Percentiles rank a stretch among this genome's conserved stretches.
These are phyloP conservation scores for Emiliania huxleyi DNA, from an alignment of 78 protist genomes.

Conservation along the genomic window DNA sequence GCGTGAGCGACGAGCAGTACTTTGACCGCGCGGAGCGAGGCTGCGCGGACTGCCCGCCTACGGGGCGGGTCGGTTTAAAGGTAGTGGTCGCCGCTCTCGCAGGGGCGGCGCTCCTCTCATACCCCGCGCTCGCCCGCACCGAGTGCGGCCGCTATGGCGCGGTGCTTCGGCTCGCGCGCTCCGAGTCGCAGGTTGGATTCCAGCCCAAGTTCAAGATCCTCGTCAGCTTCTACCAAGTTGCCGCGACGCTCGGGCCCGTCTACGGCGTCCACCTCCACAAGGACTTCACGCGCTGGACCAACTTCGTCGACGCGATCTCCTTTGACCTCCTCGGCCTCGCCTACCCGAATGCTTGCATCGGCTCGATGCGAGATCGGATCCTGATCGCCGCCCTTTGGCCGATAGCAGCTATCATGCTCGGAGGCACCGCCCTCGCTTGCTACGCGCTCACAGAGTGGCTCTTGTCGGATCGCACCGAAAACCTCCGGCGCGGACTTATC, in stretches of 20 bases:
- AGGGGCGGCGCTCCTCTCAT: no score
- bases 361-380: not conserved
- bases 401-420: not conserved
- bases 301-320: not conserved
- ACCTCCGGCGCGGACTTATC: no score
- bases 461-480: not conserved
- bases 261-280: not conserved
- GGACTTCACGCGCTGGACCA: not conserved
- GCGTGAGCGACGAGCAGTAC: no score
- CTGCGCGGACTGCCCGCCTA: no score
- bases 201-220: not conserved
- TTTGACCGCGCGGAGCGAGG: no score
- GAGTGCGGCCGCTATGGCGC: no score
- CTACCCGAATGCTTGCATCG: not conserved
- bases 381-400: not conserved
- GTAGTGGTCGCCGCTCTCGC: no score
- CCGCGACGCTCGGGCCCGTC: not conserved
- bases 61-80: no score
- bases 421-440: not conserved
- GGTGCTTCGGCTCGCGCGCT: no score
- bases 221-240: not conserved
- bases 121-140: no score
- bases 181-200: no score
- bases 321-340: not conserved
- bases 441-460: not conserved